Conservation (phyloP, 1,284 basidiomycete species). For the Cystobasidium sp. region DNA sequence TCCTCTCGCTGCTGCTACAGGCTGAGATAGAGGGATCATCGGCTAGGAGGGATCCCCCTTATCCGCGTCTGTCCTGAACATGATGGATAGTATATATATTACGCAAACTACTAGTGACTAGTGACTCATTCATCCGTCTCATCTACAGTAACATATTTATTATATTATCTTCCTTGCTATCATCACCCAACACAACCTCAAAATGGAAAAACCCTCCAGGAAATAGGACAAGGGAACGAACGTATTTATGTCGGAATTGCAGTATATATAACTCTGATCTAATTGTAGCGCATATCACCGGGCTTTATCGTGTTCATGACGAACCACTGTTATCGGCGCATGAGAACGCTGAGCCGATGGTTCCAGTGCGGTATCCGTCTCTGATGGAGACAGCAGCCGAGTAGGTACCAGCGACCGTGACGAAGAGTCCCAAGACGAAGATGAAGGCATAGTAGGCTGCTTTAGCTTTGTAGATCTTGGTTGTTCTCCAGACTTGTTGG, state of each 20-base stretch:
- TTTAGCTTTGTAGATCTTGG: conserved; percentile 40
- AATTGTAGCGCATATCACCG: background rate
- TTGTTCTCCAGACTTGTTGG: conserved; percentile 42
- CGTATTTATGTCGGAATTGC: background rate
- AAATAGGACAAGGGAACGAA: too few relatives aligned
- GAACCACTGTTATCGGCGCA: conserved; percentile 56
- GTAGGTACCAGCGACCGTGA: conserved; percentile 57
- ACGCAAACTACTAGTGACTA: too few relatives aligned
- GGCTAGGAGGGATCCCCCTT: too few relatives aligned
- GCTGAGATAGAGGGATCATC: too few relatives aligned
- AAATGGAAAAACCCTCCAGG: too few relatives aligned
- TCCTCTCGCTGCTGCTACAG: too few relatives aligned
- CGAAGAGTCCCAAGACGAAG: conserved; percentile 54
- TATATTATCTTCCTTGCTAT: too few relatives aligned
- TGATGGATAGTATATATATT: too few relatives aligned
- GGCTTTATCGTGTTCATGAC: background rate
- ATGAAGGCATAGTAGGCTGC: conserved; percentile 52
- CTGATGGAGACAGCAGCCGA: conserved; percentile 55
- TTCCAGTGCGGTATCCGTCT: conserved; percentile 54
- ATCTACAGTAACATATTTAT: too few relatives aligned
- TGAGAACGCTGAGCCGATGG: conserved; percentile 56
- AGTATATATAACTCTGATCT: background rate
- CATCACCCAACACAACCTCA: too few relatives aligned
- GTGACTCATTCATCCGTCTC: too few relatives aligned
- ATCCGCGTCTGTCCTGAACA: too few relatives aligned